Conservation (phyloP, 2,329 filamentous ascomycete genomes). For the Rosellinia necatrix region DNA sequence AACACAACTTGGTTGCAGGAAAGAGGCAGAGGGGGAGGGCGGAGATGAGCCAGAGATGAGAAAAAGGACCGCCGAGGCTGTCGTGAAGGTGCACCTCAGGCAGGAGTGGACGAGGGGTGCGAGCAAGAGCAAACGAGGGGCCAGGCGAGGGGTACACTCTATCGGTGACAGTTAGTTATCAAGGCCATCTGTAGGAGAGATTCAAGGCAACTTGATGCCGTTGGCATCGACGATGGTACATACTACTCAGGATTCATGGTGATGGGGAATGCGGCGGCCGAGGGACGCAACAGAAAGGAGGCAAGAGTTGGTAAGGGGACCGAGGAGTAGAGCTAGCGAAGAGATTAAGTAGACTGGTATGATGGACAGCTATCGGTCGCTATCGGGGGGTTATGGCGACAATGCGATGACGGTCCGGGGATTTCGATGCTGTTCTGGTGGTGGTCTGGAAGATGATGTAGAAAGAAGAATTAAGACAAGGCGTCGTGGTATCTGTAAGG, state of each 20-base stretch:
- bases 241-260: constrained; percentile 95
- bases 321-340: constrained; percentile 8
- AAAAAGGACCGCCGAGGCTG: neutral
- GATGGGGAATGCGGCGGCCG: constrained; percentile 43
- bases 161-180: constrained; percentile 24
- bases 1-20: constrained; percentile 6
- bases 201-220: constrained; percentile 5
- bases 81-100: constrained; percentile 5
- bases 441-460: constrained; percentile 38
- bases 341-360: constrained; percentile 11
- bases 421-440: constrained; percentile 21
- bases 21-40: constrained; percentile 5
- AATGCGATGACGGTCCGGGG: constrained; percentile 22
- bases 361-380: constrained; percentile 21
- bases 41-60: constrained; percentile 3
- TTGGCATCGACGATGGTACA: constrained; percentile 47
- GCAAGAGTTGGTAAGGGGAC: constrained; percentile 11
- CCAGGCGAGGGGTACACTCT: constrained; percentile 31
- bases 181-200: constrained; percentile 17
- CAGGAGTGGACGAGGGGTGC: constrained; percentile 5
- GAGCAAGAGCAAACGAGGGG: constrained; percentile 16
- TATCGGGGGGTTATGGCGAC: constrained; percentile 13
- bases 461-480: constrained; percentile 41
- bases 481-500: constrained; percentile 33
- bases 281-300: constrained; percentile 26